Evolutionary conservation across 345 rosid genomes (phyloP).

Genomic region (Populus tremula): DNA sequence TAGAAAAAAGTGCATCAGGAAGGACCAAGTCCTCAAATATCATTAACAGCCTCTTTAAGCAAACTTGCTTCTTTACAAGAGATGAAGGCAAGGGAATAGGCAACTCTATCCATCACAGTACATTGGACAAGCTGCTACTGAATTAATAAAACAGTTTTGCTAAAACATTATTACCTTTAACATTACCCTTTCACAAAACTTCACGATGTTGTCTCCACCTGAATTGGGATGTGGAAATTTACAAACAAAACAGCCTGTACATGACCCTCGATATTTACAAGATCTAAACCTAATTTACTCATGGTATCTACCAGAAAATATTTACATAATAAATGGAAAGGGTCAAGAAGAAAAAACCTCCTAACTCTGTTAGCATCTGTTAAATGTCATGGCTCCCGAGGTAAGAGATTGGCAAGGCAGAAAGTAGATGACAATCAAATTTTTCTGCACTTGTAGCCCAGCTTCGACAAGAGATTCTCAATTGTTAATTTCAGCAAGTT

Average conservation of each 20-base stretch:
- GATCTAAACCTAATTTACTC: not conserved
- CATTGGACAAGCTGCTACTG: not conserved
- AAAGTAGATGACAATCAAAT: not conserved
- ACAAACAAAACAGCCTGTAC: conserved; percentile 3
- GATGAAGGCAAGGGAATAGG: not conserved
- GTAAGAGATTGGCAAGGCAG: not conserved
- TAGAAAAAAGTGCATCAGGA: no score
- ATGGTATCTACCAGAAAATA: not conserved
- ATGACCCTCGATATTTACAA: not conserved
- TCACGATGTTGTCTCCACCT: not conserved
- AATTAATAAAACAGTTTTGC: not conserved
- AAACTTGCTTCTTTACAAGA: no score
- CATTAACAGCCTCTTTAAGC: no score
- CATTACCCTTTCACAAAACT: not conserved
- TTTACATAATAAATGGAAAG: conserved; percentile 2
- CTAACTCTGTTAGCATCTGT: not conserved
- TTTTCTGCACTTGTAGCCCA: not conserved
- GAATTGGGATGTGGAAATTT: conserved; percentile 3
- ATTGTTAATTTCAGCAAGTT: not conserved
- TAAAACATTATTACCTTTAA: not conserved
- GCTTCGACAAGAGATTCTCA: not conserved
- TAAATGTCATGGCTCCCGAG: not conserved
- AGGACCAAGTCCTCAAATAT: no score
- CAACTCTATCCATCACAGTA: not conserved
- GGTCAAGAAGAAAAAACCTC: not conserved